Evolutionary conservation across 164 flowering plant genomes (phyloP), one percentile per base, ranked within the genome.

Genomic region (Macadamia tetraphylla): DNA sequence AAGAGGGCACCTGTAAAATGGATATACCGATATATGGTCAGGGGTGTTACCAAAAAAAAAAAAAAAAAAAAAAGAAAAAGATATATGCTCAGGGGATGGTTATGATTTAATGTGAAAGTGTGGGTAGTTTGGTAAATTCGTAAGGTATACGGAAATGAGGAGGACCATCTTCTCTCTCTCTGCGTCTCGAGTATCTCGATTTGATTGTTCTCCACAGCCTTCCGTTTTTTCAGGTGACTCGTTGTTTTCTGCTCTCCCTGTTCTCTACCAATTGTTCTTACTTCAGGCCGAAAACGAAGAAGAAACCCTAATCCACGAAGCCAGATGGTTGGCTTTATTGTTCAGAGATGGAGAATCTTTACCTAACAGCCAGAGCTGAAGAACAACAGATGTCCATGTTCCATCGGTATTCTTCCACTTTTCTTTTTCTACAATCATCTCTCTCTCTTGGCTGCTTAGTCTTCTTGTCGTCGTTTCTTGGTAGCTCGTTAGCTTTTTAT

Each of bases 181-280:
- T 35, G 40, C 5, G 40, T 2, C 40, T 35, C 46, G 23, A 23
- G 23, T 13, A 40, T 58, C 64, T 13, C 63, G 58, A 58, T 55
- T 13, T 57, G 58, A 58, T 55, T 57, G 63, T 46, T 67, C 65
- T 55, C 31, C 66, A 12, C 67, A 67, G 62, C 70, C 65, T 43
- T 71, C 75, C 75, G 67, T 67, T 67, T 57, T 66, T 58, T 17
- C 68, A 68, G 71, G 71, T 67, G 67, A 65, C 52, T 62, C 58
- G 4, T 31, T 29, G 29, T 35, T 66, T 29, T 17, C 53, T 10
- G 31, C 12, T 60, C 29, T 18, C 32, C 5, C 52, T 43, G 18
- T 35, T 35, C 40, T 35, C 40, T 35, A 0, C 40, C 40, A 35
- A 5, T 35, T 35, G 40, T 5, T 35, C 1, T 35, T 35, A 35